These are phyloP conservation scores for Yamadazyma pseudoaaseri DNA, from an alignment of 1,139 yeast species.

Conservation along the genomic window DNA sequence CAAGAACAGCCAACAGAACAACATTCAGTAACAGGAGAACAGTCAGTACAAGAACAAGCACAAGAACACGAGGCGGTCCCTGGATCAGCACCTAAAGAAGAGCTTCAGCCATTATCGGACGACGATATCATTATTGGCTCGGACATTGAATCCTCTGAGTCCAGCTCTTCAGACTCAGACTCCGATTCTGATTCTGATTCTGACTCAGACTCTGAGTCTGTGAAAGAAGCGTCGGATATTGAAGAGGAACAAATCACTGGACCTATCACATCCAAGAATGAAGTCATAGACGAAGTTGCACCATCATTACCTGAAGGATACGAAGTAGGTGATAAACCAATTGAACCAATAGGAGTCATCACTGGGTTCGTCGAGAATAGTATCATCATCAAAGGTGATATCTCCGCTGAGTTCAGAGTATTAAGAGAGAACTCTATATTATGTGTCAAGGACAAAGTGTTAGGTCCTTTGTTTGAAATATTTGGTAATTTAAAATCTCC, in stretches of 20 bases:
- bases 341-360: conserved; percentile 74
- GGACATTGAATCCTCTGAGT: conserved; percentile 20
- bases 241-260: conserved; percentile 45
- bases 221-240: conserved; percentile 24
- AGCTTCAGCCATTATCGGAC: conserved; percentile 22
- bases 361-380: conserved; percentile 70
- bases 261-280: conserved; percentile 80
- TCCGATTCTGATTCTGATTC: conserved; percentile 24
- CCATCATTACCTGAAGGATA: conserved; percentile 71
- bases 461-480: conserved; percentile 88
- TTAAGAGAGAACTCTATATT: conserved; percentile 79
- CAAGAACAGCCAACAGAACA: not conserved
- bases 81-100: conserved; percentile 2
- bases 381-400: conserved; percentile 68
- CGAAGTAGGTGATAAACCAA: conserved; percentile 57
- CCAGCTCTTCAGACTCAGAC: conserved; percentile 14
- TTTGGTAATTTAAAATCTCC: conserved; percentile 92
- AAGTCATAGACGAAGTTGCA: conserved; percentile 65
- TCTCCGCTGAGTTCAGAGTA: conserved; percentile 83
- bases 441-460: conserved; percentile 69
- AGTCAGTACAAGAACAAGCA: not conserved
- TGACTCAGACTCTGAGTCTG: conserved; percentile 19
- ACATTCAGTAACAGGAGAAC: not conserved
- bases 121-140: conserved; percentile 26
- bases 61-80: too few relatives aligned